Percentiles rank a stretch among this genome's conserved stretches.
Evolutionary conservation across 2,329 filamentous ascomycete species (phyloP).

Genomic region (Phialocephala subalpina): DNA sequence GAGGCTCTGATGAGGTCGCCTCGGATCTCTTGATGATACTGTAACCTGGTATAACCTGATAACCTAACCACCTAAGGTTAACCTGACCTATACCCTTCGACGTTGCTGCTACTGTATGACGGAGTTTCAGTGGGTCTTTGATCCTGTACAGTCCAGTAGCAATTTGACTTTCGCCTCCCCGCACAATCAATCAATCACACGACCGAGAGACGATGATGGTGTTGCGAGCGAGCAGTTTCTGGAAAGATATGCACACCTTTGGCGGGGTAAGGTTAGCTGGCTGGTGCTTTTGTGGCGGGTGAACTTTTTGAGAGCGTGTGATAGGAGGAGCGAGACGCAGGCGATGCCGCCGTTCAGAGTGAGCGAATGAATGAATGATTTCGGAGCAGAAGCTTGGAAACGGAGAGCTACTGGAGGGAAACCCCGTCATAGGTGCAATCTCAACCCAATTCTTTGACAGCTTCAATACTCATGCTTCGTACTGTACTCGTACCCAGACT

Average conservation of each 20-base stretch:
- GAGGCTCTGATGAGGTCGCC: neutral
- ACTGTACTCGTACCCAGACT: no score
- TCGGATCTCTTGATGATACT: no score
- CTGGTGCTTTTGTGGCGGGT: slow-evolving; percentile 4
- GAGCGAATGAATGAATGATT: neutral
- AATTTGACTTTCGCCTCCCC: neutral
- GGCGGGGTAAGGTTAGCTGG: no score
- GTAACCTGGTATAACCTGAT: no score
- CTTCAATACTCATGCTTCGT: neutral
- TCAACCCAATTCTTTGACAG: neutral
- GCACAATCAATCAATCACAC: neutral
- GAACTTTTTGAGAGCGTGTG: neutral
- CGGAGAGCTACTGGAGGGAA: neutral
- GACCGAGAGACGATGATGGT: neutral
- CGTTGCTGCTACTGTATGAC: neutral
- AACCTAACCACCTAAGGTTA: no score
- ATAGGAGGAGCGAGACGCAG: neutral
- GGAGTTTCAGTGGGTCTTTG: neutral
- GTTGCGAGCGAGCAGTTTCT: neutral
- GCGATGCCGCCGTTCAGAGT: no score
- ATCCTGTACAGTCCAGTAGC: neutral
- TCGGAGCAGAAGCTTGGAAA: neutral
- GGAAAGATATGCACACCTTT: neutral
- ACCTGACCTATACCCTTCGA: no score
- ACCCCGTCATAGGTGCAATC: no score